These are phyloP conservation scores for Sporisorium iseilematis-ciliati DNA, from an alignment of 1,284 basidiomycete species.

Conservation along the genomic window DNA sequence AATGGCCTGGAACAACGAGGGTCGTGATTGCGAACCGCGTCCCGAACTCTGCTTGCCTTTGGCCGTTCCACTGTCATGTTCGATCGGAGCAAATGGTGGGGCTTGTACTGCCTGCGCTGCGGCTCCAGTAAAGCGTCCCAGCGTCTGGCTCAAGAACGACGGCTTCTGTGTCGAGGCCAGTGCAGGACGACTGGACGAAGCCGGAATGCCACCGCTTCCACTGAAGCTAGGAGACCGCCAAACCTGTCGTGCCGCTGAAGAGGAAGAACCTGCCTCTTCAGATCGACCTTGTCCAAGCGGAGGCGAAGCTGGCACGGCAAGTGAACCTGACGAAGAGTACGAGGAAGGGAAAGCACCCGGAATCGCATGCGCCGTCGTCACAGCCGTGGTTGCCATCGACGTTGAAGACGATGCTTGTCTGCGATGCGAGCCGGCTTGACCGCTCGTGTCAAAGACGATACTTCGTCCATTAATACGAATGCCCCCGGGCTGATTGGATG, in stretches of 20 bases:
- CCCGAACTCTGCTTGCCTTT: constrained; percentile 4
- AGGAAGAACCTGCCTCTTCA: constrained; percentile 9
- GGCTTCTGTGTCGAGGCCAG: constrained; percentile 20
- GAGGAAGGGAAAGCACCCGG: constrained; percentile 48
- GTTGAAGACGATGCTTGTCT: constrained; percentile 36
- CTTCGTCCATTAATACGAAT: constrained; percentile 51
- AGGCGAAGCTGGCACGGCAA: constrained; percentile 22
- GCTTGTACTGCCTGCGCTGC: constrained; percentile 20
- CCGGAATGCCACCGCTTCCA: not conserved
- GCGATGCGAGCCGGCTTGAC: constrained; percentile 11
- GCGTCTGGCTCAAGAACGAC: constrained; percentile 50
- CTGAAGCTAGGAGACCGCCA: constrained; percentile 26
- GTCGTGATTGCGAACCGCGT: constrained; percentile 15
- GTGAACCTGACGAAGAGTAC: constrained; percentile 31
- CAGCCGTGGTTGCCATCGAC: constrained; percentile 23
- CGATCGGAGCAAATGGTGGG: constrained; percentile 24
- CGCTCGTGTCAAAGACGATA: constrained; percentile 35
- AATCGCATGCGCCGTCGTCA: constrained; percentile 35
- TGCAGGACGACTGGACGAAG: constrained; percentile 8
- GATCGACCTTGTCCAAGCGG: not conserved
- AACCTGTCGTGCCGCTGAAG: not conserved
- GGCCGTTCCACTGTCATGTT: constrained; percentile 8
- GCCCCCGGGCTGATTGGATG: constrained; percentile 17
- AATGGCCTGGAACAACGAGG: constrained; percentile 41
- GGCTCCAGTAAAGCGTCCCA: constrained; percentile 44